Percentiles rank a stretch among this genome's conserved stretches.
phyloP scores from a whole-genome alignment of 208 protist species.

The Leishmania guyanensis region DNA sequence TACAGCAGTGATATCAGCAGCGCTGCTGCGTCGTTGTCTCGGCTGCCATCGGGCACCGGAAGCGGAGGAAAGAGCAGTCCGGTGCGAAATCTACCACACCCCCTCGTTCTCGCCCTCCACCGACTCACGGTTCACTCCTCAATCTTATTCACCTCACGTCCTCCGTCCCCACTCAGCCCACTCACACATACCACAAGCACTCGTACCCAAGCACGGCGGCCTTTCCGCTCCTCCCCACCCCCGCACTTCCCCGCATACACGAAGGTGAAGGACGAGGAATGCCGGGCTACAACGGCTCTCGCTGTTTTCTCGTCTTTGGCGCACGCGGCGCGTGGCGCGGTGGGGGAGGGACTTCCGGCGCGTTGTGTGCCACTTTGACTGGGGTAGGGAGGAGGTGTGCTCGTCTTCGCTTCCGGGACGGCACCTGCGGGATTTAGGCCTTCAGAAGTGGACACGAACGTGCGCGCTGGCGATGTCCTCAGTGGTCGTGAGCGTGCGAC shows the following conservation, averaged over 20 bases:
- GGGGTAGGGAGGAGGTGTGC: not conserved
- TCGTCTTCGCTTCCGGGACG: not conserved
- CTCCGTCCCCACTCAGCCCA: not conserved
- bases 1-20: not conserved
- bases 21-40: not conserved
- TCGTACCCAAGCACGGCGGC: no score
- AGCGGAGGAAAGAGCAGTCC: not conserved
- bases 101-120: not conserved
- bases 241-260: no score
- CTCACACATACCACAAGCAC: not conserved
- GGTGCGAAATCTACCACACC: not conserved
- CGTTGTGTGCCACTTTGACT: not conserved
- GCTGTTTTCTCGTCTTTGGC: no score
- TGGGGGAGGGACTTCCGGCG: not conserved
- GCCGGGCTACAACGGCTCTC: no score
- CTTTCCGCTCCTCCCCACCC: not conserved
- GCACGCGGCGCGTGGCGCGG: not conserved
- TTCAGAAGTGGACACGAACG: not conserved
- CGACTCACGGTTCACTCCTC: not conserved
- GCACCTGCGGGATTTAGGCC: not conserved
- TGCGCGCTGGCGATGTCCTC: not conserved
- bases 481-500: not conserved
- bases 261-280: not conserved
- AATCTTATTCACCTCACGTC: not conserved
- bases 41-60: not conserved